Conservation (phyloP, 1,139 yeast genomes). For the Lodderomyces orthopsilosis region DNA sequence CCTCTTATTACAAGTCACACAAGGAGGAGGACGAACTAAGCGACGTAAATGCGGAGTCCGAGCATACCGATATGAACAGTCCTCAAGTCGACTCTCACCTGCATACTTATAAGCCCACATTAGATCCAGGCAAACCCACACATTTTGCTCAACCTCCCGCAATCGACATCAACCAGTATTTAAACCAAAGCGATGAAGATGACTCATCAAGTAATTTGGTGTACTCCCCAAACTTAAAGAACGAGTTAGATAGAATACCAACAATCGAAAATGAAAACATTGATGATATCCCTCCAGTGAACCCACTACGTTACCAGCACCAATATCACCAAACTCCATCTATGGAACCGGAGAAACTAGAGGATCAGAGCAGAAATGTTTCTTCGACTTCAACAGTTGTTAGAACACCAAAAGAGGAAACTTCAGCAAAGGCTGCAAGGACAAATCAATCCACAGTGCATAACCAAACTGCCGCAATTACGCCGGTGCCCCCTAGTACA, state of each 20-base stretch:
- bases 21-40: background rate
- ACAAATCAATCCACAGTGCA: conserved; percentile 15
- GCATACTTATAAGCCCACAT: conserved; percentile 21
- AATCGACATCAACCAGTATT: conserved; percentile 13
- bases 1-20: background rate
- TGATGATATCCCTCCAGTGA: conserved; percentile 3
- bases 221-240: conserved; percentile 15
- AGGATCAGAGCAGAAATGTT: conserved; percentile 2
- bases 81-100: background rate
- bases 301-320: conserved; percentile 1
- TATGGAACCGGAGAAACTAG: conserved; percentile 3
- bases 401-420: conserved; percentile 20
- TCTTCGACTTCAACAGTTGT: conserved; percentile 17
- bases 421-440: conserved; percentile 9
- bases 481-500: conserved; percentile 27
- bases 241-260: conserved; percentile 30
- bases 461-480: conserved; percentile 35
- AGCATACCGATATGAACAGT: background rate
- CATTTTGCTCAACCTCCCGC: conserved; percentile 6
- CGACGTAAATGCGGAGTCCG: background rate
- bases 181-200: conserved; percentile 15
- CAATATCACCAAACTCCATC: conserved; percentile 7
- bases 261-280: conserved; percentile 36
- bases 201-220: conserved; percentile 8
- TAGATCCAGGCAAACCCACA: conserved; percentile 44